Base-by-base conservation (phyloP, 2,329 filamentous ascomycete genomes). In the Ceratocystis diversiconidia region DNA sequence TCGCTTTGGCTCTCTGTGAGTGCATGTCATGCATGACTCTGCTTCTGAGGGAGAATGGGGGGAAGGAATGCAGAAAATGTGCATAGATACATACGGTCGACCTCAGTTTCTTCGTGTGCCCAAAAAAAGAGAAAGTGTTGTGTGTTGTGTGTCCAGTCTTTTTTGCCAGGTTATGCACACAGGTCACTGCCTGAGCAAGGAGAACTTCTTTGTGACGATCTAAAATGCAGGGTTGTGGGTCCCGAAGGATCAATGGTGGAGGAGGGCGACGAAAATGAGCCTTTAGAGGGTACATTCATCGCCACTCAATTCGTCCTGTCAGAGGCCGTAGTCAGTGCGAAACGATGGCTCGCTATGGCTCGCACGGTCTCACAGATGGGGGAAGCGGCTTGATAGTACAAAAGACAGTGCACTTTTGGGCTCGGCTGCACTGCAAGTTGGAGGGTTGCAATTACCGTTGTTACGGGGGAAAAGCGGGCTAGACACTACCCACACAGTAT, bases 361-460 rank as follows among this genome's bases (percentile, higher is more conserved):
- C 32, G 32, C 63, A 65, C 63, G 41, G 63, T 44, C n/a, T 48
- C 61, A 48, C 22, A 62, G 43, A 57, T 57, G 52, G 52, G 52
- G 46, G 46, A 48, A 12, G 62, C 48, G 48, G 52, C 52, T 57
- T 32, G 52, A 57, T 30, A 25, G 52, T 57, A 57, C 52, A 57
- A 32, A 57, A n/a, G 52, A 57, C 63, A 65, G 63, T 65, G 63
- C 63, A 25, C 19, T 22, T 25, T 63, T 52, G 52, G 61, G 41
- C 41, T 63, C 28, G 41, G 44, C 22, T 52, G 46, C 46, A 12
- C 28, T 63, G 15, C 22, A 62, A 62, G 25, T 3, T 46, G 59
- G 32, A 41, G 32, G 41, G 19, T 43, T 61, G 32, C 59, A 28
- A 57, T 57, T 57, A 57, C 52, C 52, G 12, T n/a, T 25, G 36